Evolutionary conservation across 2,329 filamentous ascomycete genomes (phyloP), one percentile per base, ranked within the genome.

Genomic region (Fusarium verrucosum): DNA sequence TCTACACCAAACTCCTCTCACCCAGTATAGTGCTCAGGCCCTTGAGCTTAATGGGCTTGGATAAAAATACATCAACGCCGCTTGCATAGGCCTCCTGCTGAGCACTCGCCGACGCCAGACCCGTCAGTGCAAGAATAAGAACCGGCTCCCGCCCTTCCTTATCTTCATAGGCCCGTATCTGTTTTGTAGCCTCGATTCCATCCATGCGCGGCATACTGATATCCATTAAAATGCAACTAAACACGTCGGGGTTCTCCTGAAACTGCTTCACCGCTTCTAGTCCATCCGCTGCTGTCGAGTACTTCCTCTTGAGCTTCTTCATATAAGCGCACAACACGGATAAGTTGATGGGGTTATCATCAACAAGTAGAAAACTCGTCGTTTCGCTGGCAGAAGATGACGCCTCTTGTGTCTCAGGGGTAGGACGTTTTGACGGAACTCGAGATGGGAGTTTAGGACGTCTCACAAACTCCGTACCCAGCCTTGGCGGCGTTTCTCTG

Each of bases 181-280:
- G 73, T 4, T 79, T 76, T 5, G 83, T 84, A 0, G 81, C 79
- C 14, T 80, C 79, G 3, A 84, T 77, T 0, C 82, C 82, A 59
- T 87, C 81, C 65, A 87, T 81, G 6, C 85, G 72, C 0, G 85
- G 85, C 85, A 87, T 87, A 52, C 79, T 84, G 4, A 86, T 81
- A 57, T 87, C 85, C 65, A 79, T 79, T 7, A 80, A 62, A 8
- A 80, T 71, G 52, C 71, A 76, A n/a, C 62, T 59, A 26, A 70
- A 78, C 4, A 68, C 41, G 0, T 62, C 58, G 0, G 71, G 72
- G 7, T 65, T 58, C 10, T 66, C 32, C 9, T 57, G 65, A 32
- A 74, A 78, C 3, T 57, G 62, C 13, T 75, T 69, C 11, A 78
- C 38, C 0, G 77, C 76, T 36, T 79, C 71, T 17, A 74, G 65